A percentile compares a stretch with the other conserved stretches of the same genome.
Conservation (phyloP, 768 basidiomycete species). For the Collybia sordida region DNA sequence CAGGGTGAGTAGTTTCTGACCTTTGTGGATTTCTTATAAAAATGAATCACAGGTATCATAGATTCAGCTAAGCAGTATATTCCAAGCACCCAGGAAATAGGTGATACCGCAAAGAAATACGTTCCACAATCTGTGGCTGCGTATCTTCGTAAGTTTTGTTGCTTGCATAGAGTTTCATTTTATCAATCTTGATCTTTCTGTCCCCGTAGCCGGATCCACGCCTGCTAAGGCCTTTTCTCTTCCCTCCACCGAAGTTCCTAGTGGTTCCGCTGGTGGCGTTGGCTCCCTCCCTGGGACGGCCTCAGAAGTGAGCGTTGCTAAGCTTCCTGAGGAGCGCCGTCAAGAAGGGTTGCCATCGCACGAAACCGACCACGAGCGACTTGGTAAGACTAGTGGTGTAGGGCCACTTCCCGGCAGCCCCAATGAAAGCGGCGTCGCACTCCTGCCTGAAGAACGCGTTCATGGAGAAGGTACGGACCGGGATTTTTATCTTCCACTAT, state of each 20-base stretch:
- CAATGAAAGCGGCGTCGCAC: slow-evolving; percentile 10
- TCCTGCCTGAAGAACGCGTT: slow-evolving; percentile 9
- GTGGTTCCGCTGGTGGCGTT: slow-evolving; percentile 33
- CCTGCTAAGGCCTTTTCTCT: background rate
- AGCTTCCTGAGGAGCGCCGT: slow-evolving; percentile 45
- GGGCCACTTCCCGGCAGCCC: slow-evolving; percentile 16
- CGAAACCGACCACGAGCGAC: slow-evolving; percentile 9
- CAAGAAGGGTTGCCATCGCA: slow-evolving; percentile 13
- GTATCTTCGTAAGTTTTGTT: background rate
- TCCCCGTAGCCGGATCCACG: background rate
- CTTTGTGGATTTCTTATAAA: no score
- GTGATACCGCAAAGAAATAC: background rate
- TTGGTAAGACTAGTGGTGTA: slow-evolving; percentile 12
- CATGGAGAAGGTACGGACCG: slow-evolving; percentile 1
- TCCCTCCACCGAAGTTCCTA: slow-evolving; percentile 13
- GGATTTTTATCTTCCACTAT: no score
- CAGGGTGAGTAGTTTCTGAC: no score
- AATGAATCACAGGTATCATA: no score
- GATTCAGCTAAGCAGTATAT: background rate
- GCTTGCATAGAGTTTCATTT: background rate
- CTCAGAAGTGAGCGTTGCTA: slow-evolving; percentile 45
- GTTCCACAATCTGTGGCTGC: background rate
- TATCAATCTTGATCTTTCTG: background rate
- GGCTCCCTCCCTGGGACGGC: slow-evolving; percentile 48
- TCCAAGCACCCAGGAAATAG: background rate